Conservation (phyloP, 2,329 filamentous ascomycete genomes). For the Venturia aucupariae region DNA sequence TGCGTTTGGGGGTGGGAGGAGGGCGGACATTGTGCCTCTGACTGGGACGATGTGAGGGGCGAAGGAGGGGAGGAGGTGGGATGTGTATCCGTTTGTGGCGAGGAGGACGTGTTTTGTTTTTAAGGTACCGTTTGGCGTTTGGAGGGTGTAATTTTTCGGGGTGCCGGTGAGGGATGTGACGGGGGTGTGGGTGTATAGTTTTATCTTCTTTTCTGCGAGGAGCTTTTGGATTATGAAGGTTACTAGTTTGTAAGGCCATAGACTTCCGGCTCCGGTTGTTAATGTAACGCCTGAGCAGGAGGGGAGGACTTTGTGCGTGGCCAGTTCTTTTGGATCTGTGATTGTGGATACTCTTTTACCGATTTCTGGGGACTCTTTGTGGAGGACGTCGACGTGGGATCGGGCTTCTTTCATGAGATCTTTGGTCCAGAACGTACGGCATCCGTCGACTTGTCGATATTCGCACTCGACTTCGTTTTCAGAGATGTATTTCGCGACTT, state of each 20-base stretch:
- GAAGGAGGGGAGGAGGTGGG: constrained; percentile 60
- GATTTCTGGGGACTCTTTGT: constrained; percentile 47
- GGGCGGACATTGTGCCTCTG: constrained; percentile 61
- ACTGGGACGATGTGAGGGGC: constrained; percentile 66
- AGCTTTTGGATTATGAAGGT: constrained; percentile 58
- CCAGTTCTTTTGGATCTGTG: constrained; percentile 20
- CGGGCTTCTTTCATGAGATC: constrained; percentile 46
- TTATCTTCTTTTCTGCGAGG: constrained; percentile 44
- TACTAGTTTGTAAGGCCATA: constrained; percentile 83
- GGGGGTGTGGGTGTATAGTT: constrained; percentile 66
- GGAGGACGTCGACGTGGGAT: constrained; percentile 42
- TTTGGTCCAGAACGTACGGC: constrained; percentile 53
- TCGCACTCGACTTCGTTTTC: constrained; percentile 57
- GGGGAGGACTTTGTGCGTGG: constrained; percentile 30
- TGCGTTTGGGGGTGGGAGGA: constrained; percentile 47
- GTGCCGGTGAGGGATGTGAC: constrained; percentile 31
- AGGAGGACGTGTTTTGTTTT: constrained; percentile 57
- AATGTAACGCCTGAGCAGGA: constrained; percentile 54
- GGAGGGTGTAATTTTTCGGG: constrained; percentile 15
- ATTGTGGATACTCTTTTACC: constrained; percentile 34
- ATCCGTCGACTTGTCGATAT: constrained; percentile 54
- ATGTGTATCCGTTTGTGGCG: constrained; percentile 78
- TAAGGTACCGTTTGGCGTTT: constrained; percentile 67
- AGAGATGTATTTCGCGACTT: constrained; percentile 49
- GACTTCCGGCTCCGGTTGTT: constrained; percentile 54